Evolutionary conservation across 2,329 filamentous ascomycete genomes (phyloP), one percentile per base, ranked within the genome.

Genomic region (Cytospora piceae): DNA sequence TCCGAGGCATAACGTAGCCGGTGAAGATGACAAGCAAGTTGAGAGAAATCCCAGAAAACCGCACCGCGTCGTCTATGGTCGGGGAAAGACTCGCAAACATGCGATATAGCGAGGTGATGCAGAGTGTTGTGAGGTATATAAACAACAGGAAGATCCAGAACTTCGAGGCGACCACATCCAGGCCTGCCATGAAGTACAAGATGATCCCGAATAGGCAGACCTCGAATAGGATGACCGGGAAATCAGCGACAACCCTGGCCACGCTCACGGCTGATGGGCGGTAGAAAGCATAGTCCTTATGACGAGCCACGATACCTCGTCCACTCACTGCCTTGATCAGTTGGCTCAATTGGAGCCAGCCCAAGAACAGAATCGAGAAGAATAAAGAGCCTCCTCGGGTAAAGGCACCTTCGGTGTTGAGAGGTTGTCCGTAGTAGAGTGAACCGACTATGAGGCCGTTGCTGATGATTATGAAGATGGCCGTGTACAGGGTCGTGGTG

Each of bases 121-220:
- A 78, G 67, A 90, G 81, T 0, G 83, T 87, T 15, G 82, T 81
- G 0, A 83, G 75, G 74, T 86, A 88, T 0, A 86, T 82, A 68
- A 90, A 86, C 0, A 90, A 75, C 67, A 86, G 83, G 70, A 86
- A 85, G 62, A 89, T 87, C 73, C 89, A 91, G 74, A 90, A 91
- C 29, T 89, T 83, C 53, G 86, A 88, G 0, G 90, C 82, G 32
- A 86, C 85, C 32, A 88, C 80, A 61, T 88, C 82, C 1, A 94
- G 81, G 59, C 90, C 87, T 0, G 88, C 85, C 88, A 94, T 89
- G 76, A 93, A 94, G 78, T 94, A 94, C 46, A 94, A 80, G 22
- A 89, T 83, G 49, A 92, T 57, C 68, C 90, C 90, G 78, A 93
- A 94, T 24, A 87, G 77, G 62, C 90, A 77, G 0, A 89, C 81